A percentile compares a stretch with the other conserved stretches of the same genome.
Evolutionary conservation across 2,329 filamentous ascomycete genomes (phyloP).

Genomic region (Falciphora oryzae): DNA sequence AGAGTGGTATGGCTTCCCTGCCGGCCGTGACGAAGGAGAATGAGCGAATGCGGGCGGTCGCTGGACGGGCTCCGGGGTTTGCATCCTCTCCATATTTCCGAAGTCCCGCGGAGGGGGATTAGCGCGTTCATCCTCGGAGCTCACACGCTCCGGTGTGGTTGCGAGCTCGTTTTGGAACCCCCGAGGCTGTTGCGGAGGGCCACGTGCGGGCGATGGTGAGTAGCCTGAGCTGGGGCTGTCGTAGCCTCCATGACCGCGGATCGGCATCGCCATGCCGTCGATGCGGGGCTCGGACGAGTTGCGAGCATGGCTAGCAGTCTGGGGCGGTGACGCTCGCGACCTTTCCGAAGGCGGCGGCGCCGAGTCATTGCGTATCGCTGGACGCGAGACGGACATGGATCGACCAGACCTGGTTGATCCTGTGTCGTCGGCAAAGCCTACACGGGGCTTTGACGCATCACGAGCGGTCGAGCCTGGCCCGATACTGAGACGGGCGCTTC

Average conservation of each 20-base stretch:
- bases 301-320: constrained; percentile 33
- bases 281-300: constrained; percentile 42
- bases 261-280: constrained; percentile 10
- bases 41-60: constrained; percentile 76
- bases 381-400: constrained; percentile 41
- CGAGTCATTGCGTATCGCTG: constrained; percentile 42
- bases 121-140: constrained; percentile 51
- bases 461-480: constrained; percentile 27
- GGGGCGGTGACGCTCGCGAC: constrained; percentile 26
- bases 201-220: constrained; percentile 16
- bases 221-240: constrained; percentile 3
- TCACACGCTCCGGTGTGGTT: constrained; percentile 45
- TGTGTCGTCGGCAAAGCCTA: constrained; percentile 54
- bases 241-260: constrained; percentile 10
- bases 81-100: constrained; percentile 47
- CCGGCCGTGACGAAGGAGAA: constrained; percentile 63
- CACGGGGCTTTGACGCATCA: constrained; percentile 34
- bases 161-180: constrained; percentile 38
- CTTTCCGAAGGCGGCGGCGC: constrained; percentile 39
- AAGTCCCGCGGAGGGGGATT: constrained; percentile 40
- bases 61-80: constrained; percentile 70
- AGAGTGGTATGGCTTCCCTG: constrained; percentile 64
- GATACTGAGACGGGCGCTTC: constrained; percentile 51
- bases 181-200: constrained; percentile 29
- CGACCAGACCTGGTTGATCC: constrained; percentile 46